Percentiles rank a stretch among this genome's conserved stretches.
These are phyloP conservation scores for Beta lomatogona DNA, from an alignment of 179 eudicot genomes.

Conservation along the genomic window DNA sequence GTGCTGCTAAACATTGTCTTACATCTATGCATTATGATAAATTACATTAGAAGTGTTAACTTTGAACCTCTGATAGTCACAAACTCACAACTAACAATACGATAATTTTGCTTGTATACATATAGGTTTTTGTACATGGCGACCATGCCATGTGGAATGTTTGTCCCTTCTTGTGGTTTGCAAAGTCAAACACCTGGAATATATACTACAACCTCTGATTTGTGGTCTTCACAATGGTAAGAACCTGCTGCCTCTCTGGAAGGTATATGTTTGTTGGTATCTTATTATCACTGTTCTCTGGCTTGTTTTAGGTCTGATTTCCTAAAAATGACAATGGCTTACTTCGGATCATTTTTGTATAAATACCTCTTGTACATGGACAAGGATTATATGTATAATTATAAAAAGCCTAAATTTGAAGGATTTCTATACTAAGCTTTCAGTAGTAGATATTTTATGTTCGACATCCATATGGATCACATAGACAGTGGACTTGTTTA, in stretches of 20 bases:
- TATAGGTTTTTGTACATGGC: conserved; percentile 32
- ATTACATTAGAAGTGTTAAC: background rate
- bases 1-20: background rate
- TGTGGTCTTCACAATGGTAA: conserved; percentile 34
- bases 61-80: background rate
- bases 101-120: background rate
- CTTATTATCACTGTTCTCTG: background rate
- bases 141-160: conserved; percentile 34
- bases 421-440: too few species aligned
- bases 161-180: conserved; percentile 26
- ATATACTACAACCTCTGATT: conserved; percentile 11
- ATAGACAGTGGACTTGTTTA: background rate
- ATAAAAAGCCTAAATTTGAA: too few species aligned
- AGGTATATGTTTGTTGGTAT: conserved; percentile 5
- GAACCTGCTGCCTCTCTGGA: conserved; percentile 2
- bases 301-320: background rate
- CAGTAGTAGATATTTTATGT: background rate
- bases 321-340: background rate
- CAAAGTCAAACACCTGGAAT: conserved; percentile 27
- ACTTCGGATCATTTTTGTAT: background rate
- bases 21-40: background rate
- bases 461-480: background rate
- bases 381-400: too few species aligned
- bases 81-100: background rate
- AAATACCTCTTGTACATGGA: background rate